These are phyloP conservation scores for Chalciporus sp. DNA, from an alignment of 1,284 basidiomycete genomes.

Conservation along the genomic window DNA sequence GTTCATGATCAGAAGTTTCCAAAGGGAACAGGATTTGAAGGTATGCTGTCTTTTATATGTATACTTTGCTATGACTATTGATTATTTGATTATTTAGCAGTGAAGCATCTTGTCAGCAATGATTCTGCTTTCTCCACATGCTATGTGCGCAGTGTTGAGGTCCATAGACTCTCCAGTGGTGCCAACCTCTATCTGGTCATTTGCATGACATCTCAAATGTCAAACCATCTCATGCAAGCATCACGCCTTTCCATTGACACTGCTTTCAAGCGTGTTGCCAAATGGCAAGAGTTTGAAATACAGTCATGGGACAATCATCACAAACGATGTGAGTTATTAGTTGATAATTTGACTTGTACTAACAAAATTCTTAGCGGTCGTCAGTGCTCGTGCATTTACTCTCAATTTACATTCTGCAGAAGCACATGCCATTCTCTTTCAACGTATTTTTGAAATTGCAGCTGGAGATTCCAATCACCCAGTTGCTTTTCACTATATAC, in stretches of 20 bases:
- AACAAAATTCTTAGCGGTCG: neutral
- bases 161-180: neutral
- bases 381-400: conserved; percentile 2
- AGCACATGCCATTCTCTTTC: neutral
- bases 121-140: neutral
- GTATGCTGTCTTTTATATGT: neutral
- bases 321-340: neutral
- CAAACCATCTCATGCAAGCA: neutral
- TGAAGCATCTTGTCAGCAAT: neutral
- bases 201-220: neutral
- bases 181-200: neutral
- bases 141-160: conserved; percentile 12
- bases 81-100: neutral
- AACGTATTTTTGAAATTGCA: conserved; percentile 2
- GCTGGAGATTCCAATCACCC: neutral
- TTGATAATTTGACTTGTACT: too few species aligned
- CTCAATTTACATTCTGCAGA: neutral
- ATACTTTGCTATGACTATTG: neutral
- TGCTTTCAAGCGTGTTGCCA: conserved; percentile 1
- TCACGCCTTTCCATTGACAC: conserved; percentile 2
- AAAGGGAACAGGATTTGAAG: neutral
- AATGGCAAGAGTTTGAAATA: conserved; percentile 14
- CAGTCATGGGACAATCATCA: conserved; percentile 6
- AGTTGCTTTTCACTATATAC: conserved; percentile 3
- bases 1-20: conserved; percentile 10